These are phyloP conservation scores for Hymenoscyphus salicellus DNA, from an alignment of 2,329 filamentous ascomycete genomes.

Conservation along the genomic window DNA sequence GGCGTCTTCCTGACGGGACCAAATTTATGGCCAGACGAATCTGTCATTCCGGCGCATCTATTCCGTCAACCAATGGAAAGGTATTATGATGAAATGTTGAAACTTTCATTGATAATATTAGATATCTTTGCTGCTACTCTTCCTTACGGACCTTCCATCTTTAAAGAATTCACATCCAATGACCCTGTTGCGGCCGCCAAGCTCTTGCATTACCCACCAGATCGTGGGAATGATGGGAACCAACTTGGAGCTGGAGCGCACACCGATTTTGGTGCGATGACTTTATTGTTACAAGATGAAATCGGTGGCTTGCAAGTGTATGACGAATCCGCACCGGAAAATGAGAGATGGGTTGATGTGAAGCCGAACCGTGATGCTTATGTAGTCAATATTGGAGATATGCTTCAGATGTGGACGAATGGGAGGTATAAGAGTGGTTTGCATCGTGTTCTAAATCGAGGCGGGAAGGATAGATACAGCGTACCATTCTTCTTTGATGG, in stretches of 20 bases:
- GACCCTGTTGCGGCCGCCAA: slow-evolving; percentile 43
- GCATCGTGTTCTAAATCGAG: slow-evolving; percentile 53
- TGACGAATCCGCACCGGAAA: slow-evolving; percentile 31
- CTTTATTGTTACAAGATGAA: slow-evolving; percentile 50
- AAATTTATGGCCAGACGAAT: slow-evolving; percentile 42
- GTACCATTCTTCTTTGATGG: slow-evolving; percentile 55
- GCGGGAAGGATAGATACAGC: slow-evolving; percentile 48
- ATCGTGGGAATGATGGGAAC: slow-evolving; percentile 32
- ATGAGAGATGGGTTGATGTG: slow-evolving; percentile 42
- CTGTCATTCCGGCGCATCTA: slow-evolving; percentile 33
- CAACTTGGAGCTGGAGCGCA: slow-evolving; percentile 39
- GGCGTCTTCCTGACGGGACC: slow-evolving; percentile 42
- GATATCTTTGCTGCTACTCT: slow-evolving; percentile 43
- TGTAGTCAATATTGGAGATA: slow-evolving; percentile 51
- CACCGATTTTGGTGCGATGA: slow-evolving; percentile 54
- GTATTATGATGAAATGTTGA: slow-evolving; percentile 42
- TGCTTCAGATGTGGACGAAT: slow-evolving; percentile 48
- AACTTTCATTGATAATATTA: slow-evolving; percentile 40
- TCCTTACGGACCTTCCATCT: slow-evolving; percentile 43
- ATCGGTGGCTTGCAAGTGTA: slow-evolving; percentile 50
- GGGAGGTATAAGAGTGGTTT: slow-evolving; percentile 50
- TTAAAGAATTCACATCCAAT: slow-evolving; percentile 42
- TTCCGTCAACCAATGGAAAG: slow-evolving; percentile 42
- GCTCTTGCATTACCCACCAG: slow-evolving; percentile 50
- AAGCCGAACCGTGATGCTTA: slow-evolving; percentile 44